Evolutionary conservation across 192 early-diverging fungal species (phyloP).

Genomic region (Lobosporangium transversale): DNA sequence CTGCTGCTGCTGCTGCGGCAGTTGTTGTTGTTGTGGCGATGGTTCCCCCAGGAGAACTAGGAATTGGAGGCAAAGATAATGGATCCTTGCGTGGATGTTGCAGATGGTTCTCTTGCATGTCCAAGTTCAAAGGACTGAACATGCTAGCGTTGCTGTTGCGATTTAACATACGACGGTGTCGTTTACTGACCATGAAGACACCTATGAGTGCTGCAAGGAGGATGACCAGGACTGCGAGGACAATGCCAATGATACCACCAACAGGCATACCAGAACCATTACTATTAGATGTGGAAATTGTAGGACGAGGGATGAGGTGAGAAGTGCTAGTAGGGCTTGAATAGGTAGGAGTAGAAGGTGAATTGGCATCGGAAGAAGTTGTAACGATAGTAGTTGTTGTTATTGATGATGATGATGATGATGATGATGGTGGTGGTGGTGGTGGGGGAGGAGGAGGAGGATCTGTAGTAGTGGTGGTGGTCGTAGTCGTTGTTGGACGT

Average conservation of each 20-base stretch:
- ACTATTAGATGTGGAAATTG: neutral
- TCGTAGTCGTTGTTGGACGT: constrained; percentile 4
- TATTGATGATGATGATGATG: neutral
- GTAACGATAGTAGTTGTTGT: constrained; percentile 4
- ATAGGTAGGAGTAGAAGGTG: neutral
- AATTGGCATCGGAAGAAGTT: neutral
- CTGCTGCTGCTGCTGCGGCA: neutral
- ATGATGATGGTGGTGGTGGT: constrained; percentile 4
- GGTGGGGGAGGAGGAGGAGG: neutral
- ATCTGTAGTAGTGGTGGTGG: constrained; percentile 1
- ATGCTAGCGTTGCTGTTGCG: constrained; percentile 12
- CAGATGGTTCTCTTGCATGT: constrained; percentile 20
- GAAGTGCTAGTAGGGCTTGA: neutral
- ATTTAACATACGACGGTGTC: neutral
- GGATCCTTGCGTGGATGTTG: neutral
- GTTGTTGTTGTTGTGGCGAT: too few species aligned
- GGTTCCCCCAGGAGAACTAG: too few species aligned
- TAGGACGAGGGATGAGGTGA: constrained; percentile 4
- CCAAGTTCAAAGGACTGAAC: constrained; percentile 29
- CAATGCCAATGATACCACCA: constrained; percentile 27
- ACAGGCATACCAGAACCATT: neutral
- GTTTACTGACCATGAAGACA: constrained; percentile 15
- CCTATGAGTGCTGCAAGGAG: constrained; percentile 10
- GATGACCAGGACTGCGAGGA: constrained; percentile 10
- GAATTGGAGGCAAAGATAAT: too few species aligned